phyloP scores from a whole-genome alignment of 2,329 filamentous ascomycete genomes.

The Fusarium foetens region DNA sequence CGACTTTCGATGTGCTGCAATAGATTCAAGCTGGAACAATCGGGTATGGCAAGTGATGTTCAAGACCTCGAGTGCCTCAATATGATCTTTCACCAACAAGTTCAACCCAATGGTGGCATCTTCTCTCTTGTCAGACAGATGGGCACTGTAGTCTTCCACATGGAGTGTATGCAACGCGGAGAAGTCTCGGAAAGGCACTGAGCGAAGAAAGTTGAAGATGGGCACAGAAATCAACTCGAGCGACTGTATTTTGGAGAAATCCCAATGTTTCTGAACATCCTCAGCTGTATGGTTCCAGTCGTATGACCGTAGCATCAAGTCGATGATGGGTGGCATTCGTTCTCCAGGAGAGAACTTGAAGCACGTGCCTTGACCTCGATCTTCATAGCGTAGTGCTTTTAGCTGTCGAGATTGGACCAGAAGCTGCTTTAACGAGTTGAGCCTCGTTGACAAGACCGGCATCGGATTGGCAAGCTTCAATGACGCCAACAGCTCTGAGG shows the following conservation, averaged over 20 bases:
- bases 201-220: conserved; percentile 56
- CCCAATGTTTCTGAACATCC: conserved; percentile 56
- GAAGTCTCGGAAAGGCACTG: conserved; percentile 53
- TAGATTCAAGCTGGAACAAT: conserved; percentile 53
- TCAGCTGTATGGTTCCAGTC: conserved; percentile 58
- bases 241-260: conserved; percentile 55
- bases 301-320: conserved; percentile 58
- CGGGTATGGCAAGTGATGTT: conserved; percentile 55
- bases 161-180: conserved; percentile 51
- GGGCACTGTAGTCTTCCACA: conserved; percentile 58
- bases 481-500: conserved; percentile 52
- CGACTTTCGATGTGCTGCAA: conserved; percentile 52
- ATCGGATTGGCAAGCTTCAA: conserved; percentile 54
- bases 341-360: conserved; percentile 55
- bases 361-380: conserved; percentile 57
- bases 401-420: conserved; percentile 51
- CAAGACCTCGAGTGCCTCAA: conserved; percentile 52
- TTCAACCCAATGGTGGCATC: conserved; percentile 55
- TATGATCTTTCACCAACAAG: conserved; percentile 51
- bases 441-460: conserved; percentile 54
- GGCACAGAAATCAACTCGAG: conserved; percentile 58
- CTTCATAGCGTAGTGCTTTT: conserved; percentile 55
- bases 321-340: conserved; percentile 55
- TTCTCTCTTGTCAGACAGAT: conserved; percentile 50
- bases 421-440: conserved; percentile 56